phyloP scores from a whole-genome alignment of 208 protist species.

The Wallacemonas collosoma region DNA sequence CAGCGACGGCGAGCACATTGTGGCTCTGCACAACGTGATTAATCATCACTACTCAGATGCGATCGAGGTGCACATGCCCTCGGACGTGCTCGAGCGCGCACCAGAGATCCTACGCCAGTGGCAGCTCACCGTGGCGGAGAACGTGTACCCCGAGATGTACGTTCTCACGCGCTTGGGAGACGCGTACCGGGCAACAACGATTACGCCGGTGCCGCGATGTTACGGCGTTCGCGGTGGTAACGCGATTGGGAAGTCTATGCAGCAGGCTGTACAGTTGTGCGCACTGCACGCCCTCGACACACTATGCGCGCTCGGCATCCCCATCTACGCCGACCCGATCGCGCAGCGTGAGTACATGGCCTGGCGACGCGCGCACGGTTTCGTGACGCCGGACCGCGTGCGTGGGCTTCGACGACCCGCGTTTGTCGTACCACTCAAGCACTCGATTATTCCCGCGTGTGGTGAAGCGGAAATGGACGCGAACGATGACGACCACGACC shows the following conservation, averaged over 20 bases:
- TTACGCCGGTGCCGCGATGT: constrained; percentile 58
- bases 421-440: constrained; percentile 24
- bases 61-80: constrained; percentile 70
- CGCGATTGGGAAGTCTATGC: constrained; percentile 50
- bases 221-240: constrained; percentile 75
- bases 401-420: constrained; percentile 28
- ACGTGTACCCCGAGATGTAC: constrained; percentile 64
- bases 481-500: not conserved
- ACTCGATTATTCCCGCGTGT: constrained; percentile 22
- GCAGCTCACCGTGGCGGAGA: constrained; percentile 63
- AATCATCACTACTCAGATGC: constrained; percentile 40
- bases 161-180: constrained; percentile 72
- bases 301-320: constrained; percentile 51
- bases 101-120: constrained; percentile 48
- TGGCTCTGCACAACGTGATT: constrained; percentile 60
- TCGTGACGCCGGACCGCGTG: constrained; percentile 37
- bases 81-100: constrained; percentile 54
- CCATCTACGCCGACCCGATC: constrained; percentile 47
- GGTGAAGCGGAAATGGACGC: not conserved
- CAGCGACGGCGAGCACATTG: constrained; percentile 59
- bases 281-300: constrained; percentile 76
- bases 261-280: constrained; percentile 66
- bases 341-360: constrained; percentile 49
- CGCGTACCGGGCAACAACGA: constrained; percentile 67
- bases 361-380: constrained; percentile 34